Base-by-base conservation (phyloP, 257 asterid genomes). In the Lithospermum erythrorhizon region DNA sequence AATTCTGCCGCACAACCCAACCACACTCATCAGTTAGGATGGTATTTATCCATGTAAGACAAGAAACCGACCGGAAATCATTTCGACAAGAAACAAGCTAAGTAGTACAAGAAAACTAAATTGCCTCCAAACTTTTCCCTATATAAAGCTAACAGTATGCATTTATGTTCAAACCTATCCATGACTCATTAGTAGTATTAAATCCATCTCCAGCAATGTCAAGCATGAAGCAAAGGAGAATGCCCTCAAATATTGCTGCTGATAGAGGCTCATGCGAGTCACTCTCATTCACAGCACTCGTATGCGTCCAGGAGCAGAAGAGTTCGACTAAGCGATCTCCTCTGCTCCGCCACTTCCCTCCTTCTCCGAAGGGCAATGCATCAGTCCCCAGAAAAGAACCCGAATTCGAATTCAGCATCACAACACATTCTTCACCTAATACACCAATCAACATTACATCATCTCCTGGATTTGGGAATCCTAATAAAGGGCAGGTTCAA, bases 281-380 rank as follows among this genome's bases (percentile, higher is more conserved):
- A 0, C 82, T 83, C 71, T 81, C 89, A 66, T 86, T 83, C 25
- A 56, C 83, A 23, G 69, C 81, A 71, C 74, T 81, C 2, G 76
- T 81, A 35, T 72, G 79, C 59, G 58, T 58, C 27, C 83, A 75
- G 57, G 75, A 81, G n/a, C 70, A 65, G 67, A 41, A 71, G 24
- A 27, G 32, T 27, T 3, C 32, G 32, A 27, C 32, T 27, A 27
- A 27, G 32, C 32, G 32, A 27, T 27, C 32, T 27, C 32, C 32
- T 5, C 32, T 27, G 32, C 32, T 27, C 32, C 32, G 32, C 22
- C 68, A 37, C 53, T 37, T 68, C 27, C 27, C 61, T 49, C 32
- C 37, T 21, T 65, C 2, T 6, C 58, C 51, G 15, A 58, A 69
- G 58, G 53, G 48, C 23, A 52, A 65, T 57, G 54, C 70, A 55